phyloP scores from a whole-genome alignment of 2,329 filamentous ascomycete species.

The Colletotrichum ledebouriae region DNA sequence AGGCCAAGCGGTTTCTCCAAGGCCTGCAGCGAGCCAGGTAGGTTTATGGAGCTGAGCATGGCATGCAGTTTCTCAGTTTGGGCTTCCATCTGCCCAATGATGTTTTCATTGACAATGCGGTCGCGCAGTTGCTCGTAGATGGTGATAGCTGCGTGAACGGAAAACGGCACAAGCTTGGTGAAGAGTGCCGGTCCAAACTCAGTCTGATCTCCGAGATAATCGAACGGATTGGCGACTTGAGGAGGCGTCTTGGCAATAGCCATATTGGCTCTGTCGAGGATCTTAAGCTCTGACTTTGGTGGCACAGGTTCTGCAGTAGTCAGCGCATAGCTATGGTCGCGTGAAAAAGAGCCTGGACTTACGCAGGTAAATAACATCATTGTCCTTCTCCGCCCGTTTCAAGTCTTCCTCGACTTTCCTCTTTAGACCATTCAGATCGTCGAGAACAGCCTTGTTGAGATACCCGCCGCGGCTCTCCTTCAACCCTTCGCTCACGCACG shows the following conservation, averaged over 20 bases:
- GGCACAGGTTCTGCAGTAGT: slow-evolving; percentile 77
- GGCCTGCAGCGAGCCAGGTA: slow-evolving; percentile 93
- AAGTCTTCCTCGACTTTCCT: slow-evolving; percentile 86
- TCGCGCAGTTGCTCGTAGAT: slow-evolving; percentile 95
- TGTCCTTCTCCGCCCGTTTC: slow-evolving; percentile 94
- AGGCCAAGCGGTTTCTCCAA: slow-evolving; percentile 94
- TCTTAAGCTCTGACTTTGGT: slow-evolving; percentile 87
- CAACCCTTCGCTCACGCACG: slow-evolving; percentile 86
- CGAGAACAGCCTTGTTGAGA: slow-evolving; percentile 83
- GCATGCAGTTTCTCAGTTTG: slow-evolving; percentile 86
- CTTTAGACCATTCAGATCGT: slow-evolving; percentile 87
- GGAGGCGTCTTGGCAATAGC: slow-evolving; percentile 82
- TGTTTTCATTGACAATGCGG: slow-evolving; percentile 87
- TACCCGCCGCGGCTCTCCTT: slow-evolving; percentile 82
- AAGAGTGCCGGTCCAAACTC: slow-evolving; percentile 90
- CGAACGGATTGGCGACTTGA: slow-evolving; percentile 84
- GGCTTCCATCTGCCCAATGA: slow-evolving; percentile 85
- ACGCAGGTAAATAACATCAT: slow-evolving; percentile 94
- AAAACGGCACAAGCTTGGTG: slow-evolving; percentile 92
- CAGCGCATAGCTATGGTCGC: slow-evolving; percentile 45
- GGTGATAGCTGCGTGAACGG: slow-evolving; percentile 92
- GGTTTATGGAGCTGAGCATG: slow-evolving; percentile 82
- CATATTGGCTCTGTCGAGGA: slow-evolving; percentile 91
- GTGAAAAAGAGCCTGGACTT: slow-evolving; percentile 47
- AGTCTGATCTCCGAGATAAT: slow-evolving; percentile 82